Conservation (phyloP, 2,329 filamentous ascomycete species). For the Cladosporium colombiae region DNA sequence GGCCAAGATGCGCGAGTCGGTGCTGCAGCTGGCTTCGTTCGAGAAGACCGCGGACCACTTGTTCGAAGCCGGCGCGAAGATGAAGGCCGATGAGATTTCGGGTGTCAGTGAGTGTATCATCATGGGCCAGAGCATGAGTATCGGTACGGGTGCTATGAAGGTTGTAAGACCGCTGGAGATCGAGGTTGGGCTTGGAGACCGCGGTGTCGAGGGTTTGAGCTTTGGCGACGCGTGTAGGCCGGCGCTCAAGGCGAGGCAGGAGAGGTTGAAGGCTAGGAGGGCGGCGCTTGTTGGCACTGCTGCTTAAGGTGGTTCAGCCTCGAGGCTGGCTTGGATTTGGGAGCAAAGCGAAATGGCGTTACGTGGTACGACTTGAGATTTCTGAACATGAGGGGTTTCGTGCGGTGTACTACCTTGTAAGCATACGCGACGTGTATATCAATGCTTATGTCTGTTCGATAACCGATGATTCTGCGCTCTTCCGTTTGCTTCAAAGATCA, state of each 20-base stretch:
- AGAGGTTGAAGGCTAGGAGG: conserved; percentile 21
- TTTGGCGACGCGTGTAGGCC: conserved; percentile 17
- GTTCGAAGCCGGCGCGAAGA: conserved; percentile 88
- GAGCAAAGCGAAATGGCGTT: conserved; percentile 4
- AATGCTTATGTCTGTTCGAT: background rate
- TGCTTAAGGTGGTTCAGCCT: background rate
- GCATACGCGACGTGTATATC: background rate
- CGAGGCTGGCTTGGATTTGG: background rate
- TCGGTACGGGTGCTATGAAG: conserved; percentile 91
- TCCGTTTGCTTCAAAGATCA: background rate
- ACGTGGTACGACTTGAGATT: background rate
- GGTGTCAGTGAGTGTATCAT: conserved; percentile 97
- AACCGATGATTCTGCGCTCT: background rate
- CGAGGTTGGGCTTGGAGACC: conserved; percentile 10
- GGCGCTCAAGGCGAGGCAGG: conserved; percentile 20
- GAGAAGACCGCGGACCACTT: conserved; percentile 98
- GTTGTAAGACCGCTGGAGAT: conserved; percentile 73
- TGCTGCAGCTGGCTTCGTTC: conserved; percentile 91
- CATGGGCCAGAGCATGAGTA: conserved; percentile 89
- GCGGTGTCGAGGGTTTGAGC: conserved; percentile 9
- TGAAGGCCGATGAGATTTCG: conserved; percentile 89
- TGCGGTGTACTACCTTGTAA: background rate
- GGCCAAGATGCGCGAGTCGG: conserved; percentile 92
- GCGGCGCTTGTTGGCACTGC: conserved; percentile 18
- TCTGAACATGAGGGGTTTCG: background rate